These are phyloP conservation scores for Syzygium jambos DNA, from an alignment of 345 rosid genomes.

Conservation along the genomic window DNA sequence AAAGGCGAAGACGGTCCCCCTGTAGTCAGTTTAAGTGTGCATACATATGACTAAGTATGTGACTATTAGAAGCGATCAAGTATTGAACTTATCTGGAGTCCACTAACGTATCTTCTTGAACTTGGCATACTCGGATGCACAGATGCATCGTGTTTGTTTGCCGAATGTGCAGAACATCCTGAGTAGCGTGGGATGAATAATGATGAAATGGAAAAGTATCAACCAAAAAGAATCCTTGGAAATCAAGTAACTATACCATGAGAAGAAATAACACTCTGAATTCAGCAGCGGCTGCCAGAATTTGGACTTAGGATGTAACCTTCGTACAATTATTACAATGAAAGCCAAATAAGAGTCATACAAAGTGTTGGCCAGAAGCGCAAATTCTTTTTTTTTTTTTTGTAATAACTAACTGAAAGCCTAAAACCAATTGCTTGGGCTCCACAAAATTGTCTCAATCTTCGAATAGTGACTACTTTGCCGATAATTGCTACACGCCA, in stretches of 20 bases:
- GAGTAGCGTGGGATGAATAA: background rate
- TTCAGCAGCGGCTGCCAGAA: background rate
- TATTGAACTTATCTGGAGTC: background rate
- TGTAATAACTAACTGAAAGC: background rate
- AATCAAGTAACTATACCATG: background rate
- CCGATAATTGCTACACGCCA: background rate
- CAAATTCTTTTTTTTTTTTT: background rate
- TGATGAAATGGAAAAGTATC: background rate
- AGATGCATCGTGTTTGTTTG: background rate
- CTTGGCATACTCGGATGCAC: background rate
- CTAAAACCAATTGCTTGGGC: background rate
- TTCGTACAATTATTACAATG: background rate
- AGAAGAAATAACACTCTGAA: background rate
- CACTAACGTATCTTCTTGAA: background rate
- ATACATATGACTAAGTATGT: background rate
- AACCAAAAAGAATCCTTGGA: background rate
- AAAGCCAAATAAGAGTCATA: background rate
- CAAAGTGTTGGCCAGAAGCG: background rate
- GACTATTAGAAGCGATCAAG: background rate
- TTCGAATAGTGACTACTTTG: background rate
- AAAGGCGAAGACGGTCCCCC: background rate
- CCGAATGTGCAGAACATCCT: background rate
- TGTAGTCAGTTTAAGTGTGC: background rate
- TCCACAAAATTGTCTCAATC: conserved; percentile 1
- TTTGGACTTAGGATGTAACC: background rate